phyloP scores from a whole-genome alignment of 768 basidiomycete genomes.

The Mycena indigotica region DNA sequence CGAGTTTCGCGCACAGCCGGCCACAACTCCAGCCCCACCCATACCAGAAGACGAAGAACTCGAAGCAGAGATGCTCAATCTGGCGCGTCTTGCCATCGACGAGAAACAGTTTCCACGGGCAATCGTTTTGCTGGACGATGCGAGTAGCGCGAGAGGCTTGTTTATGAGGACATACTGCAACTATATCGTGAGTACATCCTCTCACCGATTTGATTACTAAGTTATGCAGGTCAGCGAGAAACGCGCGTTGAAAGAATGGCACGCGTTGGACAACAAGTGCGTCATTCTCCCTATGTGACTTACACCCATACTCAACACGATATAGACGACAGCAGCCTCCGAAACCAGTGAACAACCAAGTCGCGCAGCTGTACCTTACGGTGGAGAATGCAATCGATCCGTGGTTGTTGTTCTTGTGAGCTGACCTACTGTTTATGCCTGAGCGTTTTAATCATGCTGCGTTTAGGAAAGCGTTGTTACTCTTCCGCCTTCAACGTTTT shows the following conservation, averaged over 20 bases:
- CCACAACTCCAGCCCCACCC: slow-evolving; percentile 34
- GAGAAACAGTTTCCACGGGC: slow-evolving; percentile 64
- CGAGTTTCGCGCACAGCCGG: slow-evolving; percentile 25
- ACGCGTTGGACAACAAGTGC: slow-evolving; percentile 51
- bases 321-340: slow-evolving; percentile 50
- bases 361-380: slow-evolving; percentile 48
- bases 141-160: slow-evolving; percentile 43
- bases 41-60: slow-evolving; percentile 42
- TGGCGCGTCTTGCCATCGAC: slow-evolving; percentile 57
- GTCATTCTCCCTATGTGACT: slow-evolving; percentile 22
- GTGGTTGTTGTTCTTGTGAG: slow-evolving; percentile 68
- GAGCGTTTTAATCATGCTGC: background rate
- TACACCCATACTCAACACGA: background rate
- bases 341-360: slow-evolving; percentile 48
- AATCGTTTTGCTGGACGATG: slow-evolving; percentile 48
- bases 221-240: slow-evolving; percentile 35
- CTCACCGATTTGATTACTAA: background rate
- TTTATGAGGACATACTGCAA: slow-evolving; percentile 19
- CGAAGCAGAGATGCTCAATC: slow-evolving; percentile 56
- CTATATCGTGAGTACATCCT: slow-evolving; percentile 15
- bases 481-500: slow-evolving; percentile 57
- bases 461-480: slow-evolving; percentile 62
- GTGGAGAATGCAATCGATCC: slow-evolving; percentile 54
- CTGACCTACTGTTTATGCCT: slow-evolving; percentile 14
- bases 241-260: slow-evolving; percentile 63